Evolutionary conservation across 257 asterid species (phyloP).

Genomic region (Haberlea rhodopensis): DNA sequence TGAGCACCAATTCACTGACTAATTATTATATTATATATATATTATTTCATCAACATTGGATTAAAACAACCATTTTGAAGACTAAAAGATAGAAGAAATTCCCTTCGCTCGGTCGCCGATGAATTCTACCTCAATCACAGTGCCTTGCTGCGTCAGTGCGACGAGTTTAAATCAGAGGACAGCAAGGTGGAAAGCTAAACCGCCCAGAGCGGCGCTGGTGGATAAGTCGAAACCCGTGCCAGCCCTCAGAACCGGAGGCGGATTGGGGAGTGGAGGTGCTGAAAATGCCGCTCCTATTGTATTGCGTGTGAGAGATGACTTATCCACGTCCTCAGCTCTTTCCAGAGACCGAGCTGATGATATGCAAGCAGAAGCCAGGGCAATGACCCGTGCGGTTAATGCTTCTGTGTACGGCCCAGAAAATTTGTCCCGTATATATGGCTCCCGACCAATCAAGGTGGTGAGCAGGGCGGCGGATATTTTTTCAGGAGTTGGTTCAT

Average conservation of each 20-base stretch:
- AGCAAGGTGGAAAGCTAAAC: constrained; percentile 20
- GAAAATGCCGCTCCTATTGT: constrained; percentile 26
- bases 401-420: constrained; percentile 77
- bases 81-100: background rate
- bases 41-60: too few relatives aligned
- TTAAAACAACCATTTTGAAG: too few relatives aligned
- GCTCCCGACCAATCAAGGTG: constrained; percentile 76
- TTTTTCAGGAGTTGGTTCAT: constrained; percentile 64
- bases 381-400: constrained; percentile 80
- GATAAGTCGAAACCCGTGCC: constrained; percentile 58
- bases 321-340: constrained; percentile 30
- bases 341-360: constrained; percentile 79
- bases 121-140: constrained; percentile 33
- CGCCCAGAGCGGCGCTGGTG: constrained; percentile 63
- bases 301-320: constrained; percentile 26
- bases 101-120: constrained; percentile 13
- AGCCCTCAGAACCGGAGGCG: constrained; percentile 38
- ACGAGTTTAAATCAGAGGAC: constrained; percentile 23
- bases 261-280: constrained; percentile 25
- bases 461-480: constrained; percentile 67
- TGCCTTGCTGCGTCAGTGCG: constrained; percentile 27
- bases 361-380: constrained; percentile 93
- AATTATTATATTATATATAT: too few relatives aligned
- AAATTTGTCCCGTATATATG: constrained; percentile 50
- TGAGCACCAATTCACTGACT: too few relatives aligned